Conservation (phyloP, 768 basidiomycete species). For the Bullera alba region DNA sequence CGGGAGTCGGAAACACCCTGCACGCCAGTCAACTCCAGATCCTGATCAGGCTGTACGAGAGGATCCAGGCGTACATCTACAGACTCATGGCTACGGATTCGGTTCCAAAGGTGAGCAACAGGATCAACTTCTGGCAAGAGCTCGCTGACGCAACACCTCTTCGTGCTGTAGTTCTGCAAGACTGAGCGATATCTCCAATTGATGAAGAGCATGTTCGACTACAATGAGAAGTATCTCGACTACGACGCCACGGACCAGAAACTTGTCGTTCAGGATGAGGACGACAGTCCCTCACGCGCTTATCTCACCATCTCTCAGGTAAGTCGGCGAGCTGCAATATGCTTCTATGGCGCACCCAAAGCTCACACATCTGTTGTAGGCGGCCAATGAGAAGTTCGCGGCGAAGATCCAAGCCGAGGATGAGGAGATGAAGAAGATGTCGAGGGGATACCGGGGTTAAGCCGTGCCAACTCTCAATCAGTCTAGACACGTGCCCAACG, state of each 20-base stretch:
- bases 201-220: constrained; percentile 36
- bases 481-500: no score
- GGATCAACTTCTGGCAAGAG: no score
- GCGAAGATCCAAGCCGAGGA: no score
- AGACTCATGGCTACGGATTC: constrained; percentile 97
- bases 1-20: constrained; percentile 68
- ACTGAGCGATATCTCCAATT: no score
- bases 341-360: background rate
- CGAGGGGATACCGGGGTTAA: no score
- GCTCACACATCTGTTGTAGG: constrained; percentile 17
- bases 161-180: constrained; percentile 28
- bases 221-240: constrained; percentile 22
- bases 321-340: constrained; percentile 1
- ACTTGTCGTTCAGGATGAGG: constrained; percentile 7
- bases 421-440: no score
- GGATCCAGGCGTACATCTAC: constrained; percentile 95
- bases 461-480: no score
- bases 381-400: constrained; percentile 41
- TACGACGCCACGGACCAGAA: constrained; percentile 12
- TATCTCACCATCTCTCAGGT: constrained; percentile 47
- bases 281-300: constrained; percentile 31
- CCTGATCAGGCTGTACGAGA: constrained; percentile 86
- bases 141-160: background rate
- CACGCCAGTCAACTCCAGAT: constrained; percentile 93
- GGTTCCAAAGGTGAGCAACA: constrained; percentile 66